Evolutionary conservation across 352 stramenopile genomes (phyloP).

Genomic region (Globisporangium emineosum): DNA sequence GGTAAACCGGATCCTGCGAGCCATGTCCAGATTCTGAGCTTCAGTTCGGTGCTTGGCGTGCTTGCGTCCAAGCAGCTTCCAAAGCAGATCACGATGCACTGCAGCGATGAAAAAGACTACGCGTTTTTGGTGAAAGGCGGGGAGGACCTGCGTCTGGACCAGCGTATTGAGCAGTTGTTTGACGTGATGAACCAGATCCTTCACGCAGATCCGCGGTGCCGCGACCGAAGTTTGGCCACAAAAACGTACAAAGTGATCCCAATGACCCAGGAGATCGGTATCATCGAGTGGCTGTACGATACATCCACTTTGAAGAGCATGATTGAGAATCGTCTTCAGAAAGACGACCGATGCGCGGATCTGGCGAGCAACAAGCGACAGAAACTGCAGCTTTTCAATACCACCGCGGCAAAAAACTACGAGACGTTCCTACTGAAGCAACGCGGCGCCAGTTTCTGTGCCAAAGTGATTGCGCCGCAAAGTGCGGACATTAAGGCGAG

Average conservation of each 20-base stretch:
- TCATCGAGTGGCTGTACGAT: slow-evolving; percentile 80
- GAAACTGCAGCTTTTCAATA: slow-evolving; percentile 76
- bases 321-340: slow-evolving; percentile 68
- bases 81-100: slow-evolving; percentile 79
- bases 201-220: slow-evolving; percentile 52
- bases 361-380: slow-evolving; percentile 66
- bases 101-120: slow-evolving; percentile 79
- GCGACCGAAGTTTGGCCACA: slow-evolving; percentile 55
- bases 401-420: slow-evolving; percentile 65
- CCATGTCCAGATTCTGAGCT: slow-evolving; percentile 71
- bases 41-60: slow-evolving; percentile 71
- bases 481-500: slow-evolving; percentile 46
- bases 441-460: slow-evolving; percentile 57
- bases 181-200: slow-evolving; percentile 91
- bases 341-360: slow-evolving; percentile 54
- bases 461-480: slow-evolving; percentile 58
- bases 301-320: slow-evolving; percentile 79
- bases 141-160: slow-evolving; percentile 89
- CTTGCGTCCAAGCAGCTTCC: slow-evolving; percentile 83
- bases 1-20: slow-evolving; percentile 59
- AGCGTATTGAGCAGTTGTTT: slow-evolving; percentile 92
- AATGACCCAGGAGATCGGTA: slow-evolving; percentile 82
- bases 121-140: slow-evolving; percentile 90
- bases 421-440: slow-evolving; percentile 76
- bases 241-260: slow-evolving; percentile 87